phyloP scores from a whole-genome alignment of 2,329 filamentous ascomycete species.

The Hypoxylon sp. region DNA sequence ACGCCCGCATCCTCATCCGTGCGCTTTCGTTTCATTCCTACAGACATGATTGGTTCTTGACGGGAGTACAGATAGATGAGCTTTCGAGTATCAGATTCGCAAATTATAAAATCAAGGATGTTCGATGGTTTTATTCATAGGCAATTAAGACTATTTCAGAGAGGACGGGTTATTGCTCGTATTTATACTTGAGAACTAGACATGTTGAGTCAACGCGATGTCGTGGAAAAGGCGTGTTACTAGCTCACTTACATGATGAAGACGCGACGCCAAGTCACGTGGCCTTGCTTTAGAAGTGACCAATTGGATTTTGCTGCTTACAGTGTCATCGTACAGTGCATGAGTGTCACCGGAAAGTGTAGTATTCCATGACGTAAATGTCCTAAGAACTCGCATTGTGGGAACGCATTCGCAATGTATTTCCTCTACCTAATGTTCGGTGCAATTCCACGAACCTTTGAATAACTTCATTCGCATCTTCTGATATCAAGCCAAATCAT shows the following conservation, averaged over 20 bases:
- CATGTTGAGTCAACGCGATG: constrained; percentile 31
- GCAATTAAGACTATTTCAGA: neutral
- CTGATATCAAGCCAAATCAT: too few relatives aligned
- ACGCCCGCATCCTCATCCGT: constrained; percentile 5
- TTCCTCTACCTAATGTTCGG: too few relatives aligned
- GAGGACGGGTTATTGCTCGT: neutral
- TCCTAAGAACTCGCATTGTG: neutral
- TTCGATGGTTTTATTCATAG: neutral
- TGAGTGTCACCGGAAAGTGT: too few relatives aligned
- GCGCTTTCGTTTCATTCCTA: constrained; percentile 43
- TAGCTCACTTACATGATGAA: constrained; percentile 15
- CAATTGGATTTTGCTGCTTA: neutral
- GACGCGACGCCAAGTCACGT: constrained; percentile 37
- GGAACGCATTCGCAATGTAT: neutral
- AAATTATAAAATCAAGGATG: neutral
- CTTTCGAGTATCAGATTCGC: neutral
- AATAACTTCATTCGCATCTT: too few relatives aligned
- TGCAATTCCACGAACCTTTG: too few relatives aligned
- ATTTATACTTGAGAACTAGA: neutral
- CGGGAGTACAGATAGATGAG: too few relatives aligned
- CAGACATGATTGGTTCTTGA: constrained; percentile 40
- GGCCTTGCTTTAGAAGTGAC: neutral
- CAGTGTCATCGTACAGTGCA: too few relatives aligned
- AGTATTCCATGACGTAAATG: too few relatives aligned
- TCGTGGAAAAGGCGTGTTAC: constrained; percentile 33